Evolutionary conservation across 179 eudicot species (phyloP).

Genomic region (Carnegiea gigantea): DNA sequence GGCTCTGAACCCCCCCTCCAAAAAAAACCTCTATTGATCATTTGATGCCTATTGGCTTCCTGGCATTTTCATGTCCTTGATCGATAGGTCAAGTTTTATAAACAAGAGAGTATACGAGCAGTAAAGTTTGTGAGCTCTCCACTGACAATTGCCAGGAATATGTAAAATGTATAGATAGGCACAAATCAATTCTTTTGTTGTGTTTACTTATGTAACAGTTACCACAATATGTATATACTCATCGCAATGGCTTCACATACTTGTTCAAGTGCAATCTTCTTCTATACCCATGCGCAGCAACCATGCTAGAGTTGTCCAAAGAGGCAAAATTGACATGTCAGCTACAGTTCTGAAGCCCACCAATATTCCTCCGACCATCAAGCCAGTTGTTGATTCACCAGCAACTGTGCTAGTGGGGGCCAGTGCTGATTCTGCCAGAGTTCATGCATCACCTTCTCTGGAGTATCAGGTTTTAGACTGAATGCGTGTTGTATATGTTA

Average conservation of each 20-base stretch:
- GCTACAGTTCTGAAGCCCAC: too few species aligned
- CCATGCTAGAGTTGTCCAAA: background rate
- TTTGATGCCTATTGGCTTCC: background rate
- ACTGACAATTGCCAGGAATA: slow-evolving; percentile 11
- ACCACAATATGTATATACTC: background rate
- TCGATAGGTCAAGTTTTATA: slow-evolving; percentile 23
- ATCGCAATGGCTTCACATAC: background rate
- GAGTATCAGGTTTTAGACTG: too few species aligned
- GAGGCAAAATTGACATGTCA: too few species aligned
- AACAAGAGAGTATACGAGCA: background rate
- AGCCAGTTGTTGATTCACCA: too few species aligned
- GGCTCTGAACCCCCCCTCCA: too few species aligned
- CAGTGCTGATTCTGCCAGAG: too few species aligned
- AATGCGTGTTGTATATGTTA: too few species aligned
- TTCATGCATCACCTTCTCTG: too few species aligned
- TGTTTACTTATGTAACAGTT: slow-evolving; percentile 13
- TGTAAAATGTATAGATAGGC: slow-evolving; percentile 19
- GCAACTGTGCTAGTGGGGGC: too few species aligned
- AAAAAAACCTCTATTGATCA: background rate
- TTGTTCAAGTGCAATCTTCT: background rate
- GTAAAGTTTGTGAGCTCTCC: background rate
- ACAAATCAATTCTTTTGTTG: slow-evolving; percentile 22
- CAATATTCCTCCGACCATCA: too few species aligned
- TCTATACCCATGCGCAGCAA: background rate
- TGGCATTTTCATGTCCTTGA: slow-evolving; percentile 12